phyloP scores from a whole-genome alignment of 2,329 filamentous ascomycete genomes.

The Xylaria sp. region DNA sequence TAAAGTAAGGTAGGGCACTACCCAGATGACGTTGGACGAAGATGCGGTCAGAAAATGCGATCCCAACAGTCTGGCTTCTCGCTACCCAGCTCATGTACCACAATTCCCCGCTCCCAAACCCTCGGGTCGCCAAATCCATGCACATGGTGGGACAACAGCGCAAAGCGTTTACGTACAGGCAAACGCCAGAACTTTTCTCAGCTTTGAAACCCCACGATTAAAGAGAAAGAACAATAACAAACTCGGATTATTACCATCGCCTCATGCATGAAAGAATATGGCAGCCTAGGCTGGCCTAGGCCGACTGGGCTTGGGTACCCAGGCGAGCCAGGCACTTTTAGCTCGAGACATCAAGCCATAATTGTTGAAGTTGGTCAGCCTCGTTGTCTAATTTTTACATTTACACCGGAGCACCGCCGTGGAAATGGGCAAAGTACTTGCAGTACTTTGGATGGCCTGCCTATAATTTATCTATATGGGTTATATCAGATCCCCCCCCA shows the following conservation, averaged over 20 bases:
- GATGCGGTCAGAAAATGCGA: constrained; percentile 19
- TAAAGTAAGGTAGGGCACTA: background rate
- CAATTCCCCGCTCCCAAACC: constrained; percentile 22
- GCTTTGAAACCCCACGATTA: constrained; percentile 9
- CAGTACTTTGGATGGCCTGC: background rate
- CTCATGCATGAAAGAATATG: constrained; percentile 20
- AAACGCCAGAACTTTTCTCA: constrained; percentile 4
- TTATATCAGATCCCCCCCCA: no score
- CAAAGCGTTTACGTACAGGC: background rate
- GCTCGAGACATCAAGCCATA: constrained; percentile 5
- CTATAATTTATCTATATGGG: background rate
- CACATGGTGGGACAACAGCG: constrained; percentile 22
- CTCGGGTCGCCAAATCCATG: constrained; percentile 34
- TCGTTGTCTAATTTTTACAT: constrained; percentile 3
- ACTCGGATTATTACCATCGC: constrained; percentile 24
- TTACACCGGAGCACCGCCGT: constrained; percentile 26
- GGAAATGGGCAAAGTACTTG: constrained; percentile 7
- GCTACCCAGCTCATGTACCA: background rate
- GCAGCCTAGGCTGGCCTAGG: constrained; percentile 3
- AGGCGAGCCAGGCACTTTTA: background rate
- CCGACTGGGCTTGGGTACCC: constrained; percentile 3
- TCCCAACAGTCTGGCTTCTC: background rate
- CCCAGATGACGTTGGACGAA: constrained; percentile 9
- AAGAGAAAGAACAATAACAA: background rate
- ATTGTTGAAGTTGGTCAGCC: constrained; percentile 9